Percentiles rank a stretch among this genome's conserved stretches.
These are phyloP conservation scores for Wolfiporia cocos DNA, from an alignment of 1,284 basidiomycete genomes.

Conservation along the genomic window DNA sequence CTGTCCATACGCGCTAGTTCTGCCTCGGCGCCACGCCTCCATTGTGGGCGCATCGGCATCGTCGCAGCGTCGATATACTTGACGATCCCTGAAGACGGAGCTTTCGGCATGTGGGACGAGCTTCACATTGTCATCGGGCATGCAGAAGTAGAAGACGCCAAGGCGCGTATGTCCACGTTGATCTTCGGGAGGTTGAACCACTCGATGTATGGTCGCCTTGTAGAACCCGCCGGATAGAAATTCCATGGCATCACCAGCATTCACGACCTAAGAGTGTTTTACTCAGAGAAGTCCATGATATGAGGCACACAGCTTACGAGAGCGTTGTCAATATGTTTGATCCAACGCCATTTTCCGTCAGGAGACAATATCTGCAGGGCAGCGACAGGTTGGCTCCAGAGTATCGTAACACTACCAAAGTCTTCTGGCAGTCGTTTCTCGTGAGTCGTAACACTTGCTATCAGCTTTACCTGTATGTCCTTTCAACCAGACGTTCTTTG, in stretches of 20 bases:
- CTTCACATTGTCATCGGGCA: conserved; percentile 21
- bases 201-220: conserved; percentile 31
- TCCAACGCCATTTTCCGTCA: conserved; percentile 3
- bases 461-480: conserved; percentile 50
- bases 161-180: conserved; percentile 40
- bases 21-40: conserved; percentile 29
- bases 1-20: conserved; percentile 29
- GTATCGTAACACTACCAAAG: conserved; percentile 45
- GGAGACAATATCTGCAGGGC: conserved; percentile 1
- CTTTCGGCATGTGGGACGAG: conserved; percentile 34
- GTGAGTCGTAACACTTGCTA: conserved; percentile 3
- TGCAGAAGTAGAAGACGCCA: conserved; percentile 45
- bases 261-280: conserved; percentile 33
- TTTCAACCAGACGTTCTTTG: conserved; percentile 53
- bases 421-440: conserved; percentile 28
- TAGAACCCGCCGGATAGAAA: conserved; percentile 49
- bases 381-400: conserved; percentile 55
- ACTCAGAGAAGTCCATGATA: background rate
- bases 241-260: conserved; percentile 52
- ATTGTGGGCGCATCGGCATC: conserved; percentile 31
- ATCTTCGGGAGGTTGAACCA: conserved; percentile 40
- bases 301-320: conserved; percentile 29
- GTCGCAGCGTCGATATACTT: no score
- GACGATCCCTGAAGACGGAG: no score
- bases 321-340: conserved; percentile 50